Evolutionary conservation across 2,329 filamentous ascomycete species (phyloP), one percentile per base, ranked within the genome.

Genomic region (Penicillium glabrum): DNA sequence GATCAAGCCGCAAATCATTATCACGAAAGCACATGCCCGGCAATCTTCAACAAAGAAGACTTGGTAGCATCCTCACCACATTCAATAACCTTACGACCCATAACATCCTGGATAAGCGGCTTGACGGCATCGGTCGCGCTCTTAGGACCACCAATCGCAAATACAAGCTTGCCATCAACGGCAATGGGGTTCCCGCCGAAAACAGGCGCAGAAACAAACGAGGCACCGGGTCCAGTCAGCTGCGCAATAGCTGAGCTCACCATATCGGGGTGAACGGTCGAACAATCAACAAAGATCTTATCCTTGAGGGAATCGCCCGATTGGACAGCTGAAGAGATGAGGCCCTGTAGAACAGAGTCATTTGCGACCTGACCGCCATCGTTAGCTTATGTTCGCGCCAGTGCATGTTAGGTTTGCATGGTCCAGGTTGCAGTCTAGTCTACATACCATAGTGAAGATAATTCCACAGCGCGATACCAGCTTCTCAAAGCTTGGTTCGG

Each of bases 261-360:
- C 1, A 89, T 91, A 50, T 91, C 85, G 0, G 92, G 91, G 69
- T 93, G 89, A 35, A 96, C 85, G 7, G 92, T 96, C 3, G 90
- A 93, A 80, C 89, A 92, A 68, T 96, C 91, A 19, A 96, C 84
- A 64, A 96, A 88, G 35, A 96, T 79, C 79, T 96, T 96, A 62
- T 87, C 89, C 29, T 80, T 80, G 33, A 89, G 66, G 0, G 70
- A 65, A 14, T 66, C 63, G 4, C 64, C 66, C 3, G 61, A 68
- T 37, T 54, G 63, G 46, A 67, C 50, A 2, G 66, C 67, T 6
- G 68, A 63, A 14, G 66, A 65, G 49, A 72, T 60, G 0, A 76
- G 61, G 4, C 62, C 63, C 53, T 71, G 56, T 3, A 78, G 69
- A 23, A 77, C 75, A 3, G 70, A 53, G 64, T 79, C 77, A 55